Evolutionary conservation across 768 basidiomycete genomes (phyloP).

Genomic region (Lepiota venenata): DNA sequence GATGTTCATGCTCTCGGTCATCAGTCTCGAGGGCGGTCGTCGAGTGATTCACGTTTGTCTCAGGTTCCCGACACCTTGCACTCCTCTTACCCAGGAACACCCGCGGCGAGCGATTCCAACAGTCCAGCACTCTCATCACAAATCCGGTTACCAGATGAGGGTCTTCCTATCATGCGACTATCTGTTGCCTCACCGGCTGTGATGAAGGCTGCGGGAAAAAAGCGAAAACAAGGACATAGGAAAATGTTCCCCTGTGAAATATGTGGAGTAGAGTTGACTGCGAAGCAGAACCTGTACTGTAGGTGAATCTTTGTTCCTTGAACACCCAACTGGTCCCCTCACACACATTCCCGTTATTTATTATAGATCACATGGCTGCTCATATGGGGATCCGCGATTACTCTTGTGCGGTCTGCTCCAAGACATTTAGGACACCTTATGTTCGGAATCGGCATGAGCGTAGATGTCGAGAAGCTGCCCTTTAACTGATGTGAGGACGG

Average conservation of each 20-base stretch:
- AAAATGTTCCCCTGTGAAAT: background rate
- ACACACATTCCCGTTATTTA: background rate
- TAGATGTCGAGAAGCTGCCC: background rate
- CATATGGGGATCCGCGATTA: constrained; percentile 5
- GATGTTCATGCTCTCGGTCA: too few species aligned
- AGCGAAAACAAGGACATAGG: constrained; percentile 2
- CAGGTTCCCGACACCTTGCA: too few species aligned
- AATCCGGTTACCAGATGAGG: too few species aligned
- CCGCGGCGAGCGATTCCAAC: too few species aligned
- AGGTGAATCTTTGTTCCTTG: background rate
- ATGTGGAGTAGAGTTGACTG: background rate
- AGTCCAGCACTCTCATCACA: too few species aligned
- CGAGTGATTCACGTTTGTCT: too few species aligned
- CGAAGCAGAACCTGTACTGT: constrained; percentile 11
- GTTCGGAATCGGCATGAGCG: constrained; percentile 7
- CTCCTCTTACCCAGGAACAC: too few species aligned
- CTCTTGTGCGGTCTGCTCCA: constrained; percentile 1
- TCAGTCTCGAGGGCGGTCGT: too few species aligned
- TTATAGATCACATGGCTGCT: constrained; percentile 3
- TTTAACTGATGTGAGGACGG: too few species aligned
- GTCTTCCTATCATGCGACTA: too few species aligned
- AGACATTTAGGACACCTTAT: constrained; percentile 11
- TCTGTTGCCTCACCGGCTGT: constrained; percentile 4
- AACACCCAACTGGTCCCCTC: too few species aligned
- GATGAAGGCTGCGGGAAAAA: constrained; percentile 1